A percentile compares a stretch with the other conserved stretches of the same genome.
These are phyloP conservation scores for Solanum bulbocastanum DNA, from an alignment of 257 asterid species.

Conservation along the genomic window DNA sequence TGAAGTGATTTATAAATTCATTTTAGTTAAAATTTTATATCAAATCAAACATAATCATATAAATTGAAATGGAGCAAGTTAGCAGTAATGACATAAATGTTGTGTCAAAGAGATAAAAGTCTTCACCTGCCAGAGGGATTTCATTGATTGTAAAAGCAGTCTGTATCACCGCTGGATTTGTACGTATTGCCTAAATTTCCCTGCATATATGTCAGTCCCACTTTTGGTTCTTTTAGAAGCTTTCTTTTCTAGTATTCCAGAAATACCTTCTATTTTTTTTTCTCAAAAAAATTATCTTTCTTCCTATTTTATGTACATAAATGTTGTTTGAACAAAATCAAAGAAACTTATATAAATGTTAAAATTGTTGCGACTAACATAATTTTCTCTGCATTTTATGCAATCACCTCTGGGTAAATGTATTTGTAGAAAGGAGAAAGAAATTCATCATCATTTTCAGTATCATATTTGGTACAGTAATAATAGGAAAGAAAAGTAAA, in stretches of 20 bases:
- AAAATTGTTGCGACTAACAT: background rate
- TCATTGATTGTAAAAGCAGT: background rate
- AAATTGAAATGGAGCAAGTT: no score
- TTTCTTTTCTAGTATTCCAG: background rate
- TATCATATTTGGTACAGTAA: background rate
- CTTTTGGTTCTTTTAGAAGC: background rate
- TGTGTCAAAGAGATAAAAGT: background rate
- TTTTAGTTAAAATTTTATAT: no score
- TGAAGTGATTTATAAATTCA: background rate
- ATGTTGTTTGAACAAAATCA: background rate
- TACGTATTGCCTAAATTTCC: background rate
- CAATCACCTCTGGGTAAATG: background rate
- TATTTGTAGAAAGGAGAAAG: no score
- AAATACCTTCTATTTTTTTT: background rate
- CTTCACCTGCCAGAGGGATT: background rate
- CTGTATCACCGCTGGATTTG: background rate
- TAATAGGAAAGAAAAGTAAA: background rate
- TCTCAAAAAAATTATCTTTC: background rate
- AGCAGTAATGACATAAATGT: background rate
- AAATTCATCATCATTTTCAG: background rate
- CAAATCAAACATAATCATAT: no score
- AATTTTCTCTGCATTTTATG: background rate
- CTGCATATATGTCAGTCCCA: background rate
- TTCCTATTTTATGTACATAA: background rate
- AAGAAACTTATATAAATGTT: background rate